Evolutionary conservation across 2,329 filamentous ascomycete species (phyloP), one percentile per base, ranked within the genome.

Genomic region (Fusarium sp.): DNA sequence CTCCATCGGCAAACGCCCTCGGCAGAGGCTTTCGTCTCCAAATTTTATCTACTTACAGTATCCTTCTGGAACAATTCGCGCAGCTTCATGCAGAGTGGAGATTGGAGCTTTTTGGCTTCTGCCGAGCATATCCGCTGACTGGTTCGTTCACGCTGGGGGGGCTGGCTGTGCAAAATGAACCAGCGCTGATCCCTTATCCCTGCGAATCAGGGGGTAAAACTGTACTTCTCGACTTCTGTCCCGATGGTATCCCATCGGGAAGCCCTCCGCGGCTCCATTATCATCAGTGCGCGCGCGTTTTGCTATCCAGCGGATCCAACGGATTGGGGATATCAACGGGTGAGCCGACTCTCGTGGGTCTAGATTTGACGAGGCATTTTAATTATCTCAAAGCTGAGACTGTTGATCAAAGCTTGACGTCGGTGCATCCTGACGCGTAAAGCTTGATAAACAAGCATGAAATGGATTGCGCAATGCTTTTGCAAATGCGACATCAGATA

Each of bases 21-120:
- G 45, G 57, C 39, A 61, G 10, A 19, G 15, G n/a, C 26, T 46
- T 32, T 36, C 34, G 19, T 46, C 46, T 26, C 57, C 55, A 53
- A 53, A 19, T 24, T 46, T 40, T 23, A 23, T 20, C 54, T 36
- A 9, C 23, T 42, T 46, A 7, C 21, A 19, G 56, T 46, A 62
- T 38, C 14, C 58, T 61, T 62, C 42, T 54, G n/a, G 58, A 61
- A 61, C 34, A 45, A 44, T 60, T 47, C 40, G 46, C 47, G 56
- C 47, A 54, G 26, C 50, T n/a, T 4, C 34, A 50, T 28, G 26
- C 26, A 4, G 10, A 28, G 26, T 28, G 26, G 26, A 28, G 26
- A 28, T 28, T 28, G 30, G 39, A n/a, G 43, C n/a, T 20, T 26
- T 7, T 34, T 15, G 11, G 17, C 20, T 24, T 45, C 32, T 21